These are phyloP conservation scores for Neurospora pannonica DNA, from an alignment of 495 filamentous ascomycete genomes.

Conservation along the genomic window DNA sequence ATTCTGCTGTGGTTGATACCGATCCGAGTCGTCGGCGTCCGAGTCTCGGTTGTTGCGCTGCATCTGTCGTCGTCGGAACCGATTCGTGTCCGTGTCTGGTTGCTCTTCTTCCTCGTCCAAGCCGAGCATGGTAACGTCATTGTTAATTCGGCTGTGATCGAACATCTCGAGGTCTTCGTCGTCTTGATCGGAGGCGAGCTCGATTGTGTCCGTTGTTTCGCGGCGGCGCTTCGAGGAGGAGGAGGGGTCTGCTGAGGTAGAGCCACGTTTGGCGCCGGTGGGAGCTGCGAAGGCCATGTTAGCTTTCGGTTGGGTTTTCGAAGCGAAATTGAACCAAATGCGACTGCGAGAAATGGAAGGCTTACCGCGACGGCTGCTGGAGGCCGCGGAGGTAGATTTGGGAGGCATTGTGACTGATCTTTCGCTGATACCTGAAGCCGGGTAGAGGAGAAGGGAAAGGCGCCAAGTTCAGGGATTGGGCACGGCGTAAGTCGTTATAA, in stretches of 20 bases:
- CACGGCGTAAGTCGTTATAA: not conserved
- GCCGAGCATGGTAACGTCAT: not conserved
- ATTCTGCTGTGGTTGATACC: conserved; percentile 9
- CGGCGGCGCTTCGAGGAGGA: not conserved
- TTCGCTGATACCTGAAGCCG: not conserved
- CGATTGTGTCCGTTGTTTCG: not conserved
- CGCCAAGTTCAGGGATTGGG: not conserved
- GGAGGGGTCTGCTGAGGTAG: not conserved
- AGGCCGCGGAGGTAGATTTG: not conserved
- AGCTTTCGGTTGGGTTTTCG: not conserved
- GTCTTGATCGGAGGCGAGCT: not conserved
- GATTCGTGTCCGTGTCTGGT: not conserved
- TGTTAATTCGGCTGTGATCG: not conserved
- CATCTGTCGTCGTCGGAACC: not conserved
- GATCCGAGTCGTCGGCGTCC: not conserved
- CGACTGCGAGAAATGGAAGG: not conserved
- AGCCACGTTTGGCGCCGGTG: not conserved
- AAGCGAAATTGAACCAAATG: not conserved
- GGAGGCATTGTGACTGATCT: not conserved
- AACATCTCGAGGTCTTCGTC: not conserved
- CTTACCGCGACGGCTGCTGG: not conserved
- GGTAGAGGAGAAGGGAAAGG: not conserved
- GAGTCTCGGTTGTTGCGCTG: not conserved
- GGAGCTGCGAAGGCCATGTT: not conserved
- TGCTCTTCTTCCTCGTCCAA: not conserved